Conservation (phyloP, 2,329 filamentous ascomycete genomes). For the Aspergillus flavus region DNA sequence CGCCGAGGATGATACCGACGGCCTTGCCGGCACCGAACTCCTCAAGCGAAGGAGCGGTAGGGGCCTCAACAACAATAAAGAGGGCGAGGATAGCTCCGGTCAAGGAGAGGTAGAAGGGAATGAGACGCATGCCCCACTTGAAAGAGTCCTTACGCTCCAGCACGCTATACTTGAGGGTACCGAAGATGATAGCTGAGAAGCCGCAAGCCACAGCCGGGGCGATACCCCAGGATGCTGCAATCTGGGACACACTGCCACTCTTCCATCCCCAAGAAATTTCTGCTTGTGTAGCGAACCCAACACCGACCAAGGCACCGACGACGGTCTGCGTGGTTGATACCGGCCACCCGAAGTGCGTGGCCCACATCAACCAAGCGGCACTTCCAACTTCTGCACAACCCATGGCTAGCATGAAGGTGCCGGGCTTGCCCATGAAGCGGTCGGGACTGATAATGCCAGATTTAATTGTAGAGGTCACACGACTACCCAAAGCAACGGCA, state of each 20-base stretch:
- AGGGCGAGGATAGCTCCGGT: slow-evolving; percentile 56
- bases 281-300: slow-evolving; percentile 28
- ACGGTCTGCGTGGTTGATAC: slow-evolving; percentile 48
- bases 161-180: slow-evolving; percentile 52
- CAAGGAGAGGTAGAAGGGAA: slow-evolving; percentile 53
- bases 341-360: slow-evolving; percentile 40
- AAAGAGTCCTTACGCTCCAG: slow-evolving; percentile 54
- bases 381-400: slow-evolving; percentile 37
- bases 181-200: slow-evolving; percentile 55
- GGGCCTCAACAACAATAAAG: slow-evolving; percentile 57
- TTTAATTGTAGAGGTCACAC: slow-evolving; percentile 49
- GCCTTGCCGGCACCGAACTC: slow-evolving; percentile 30
- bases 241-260: slow-evolving; percentile 49
- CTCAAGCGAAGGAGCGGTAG: slow-evolving; percentile 26
- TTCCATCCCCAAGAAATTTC: slow-evolving; percentile 39
- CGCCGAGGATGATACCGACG: slow-evolving; percentile 29
- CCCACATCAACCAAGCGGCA: slow-evolving; percentile 41
- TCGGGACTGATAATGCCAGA: slow-evolving; percentile 46
- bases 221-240: slow-evolving; percentile 53
- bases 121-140: slow-evolving; percentile 52
- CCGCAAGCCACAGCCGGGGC: slow-evolving; percentile 51
- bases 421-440: slow-evolving; percentile 39
- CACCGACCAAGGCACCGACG: slow-evolving; percentile 39
- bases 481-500: slow-evolving; percentile 55
- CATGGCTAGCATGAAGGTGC: slow-evolving; percentile 45